Conservation (phyloP, 2,329 filamentous ascomycete species). For the Sporothrix pseudoabietina region DNA sequence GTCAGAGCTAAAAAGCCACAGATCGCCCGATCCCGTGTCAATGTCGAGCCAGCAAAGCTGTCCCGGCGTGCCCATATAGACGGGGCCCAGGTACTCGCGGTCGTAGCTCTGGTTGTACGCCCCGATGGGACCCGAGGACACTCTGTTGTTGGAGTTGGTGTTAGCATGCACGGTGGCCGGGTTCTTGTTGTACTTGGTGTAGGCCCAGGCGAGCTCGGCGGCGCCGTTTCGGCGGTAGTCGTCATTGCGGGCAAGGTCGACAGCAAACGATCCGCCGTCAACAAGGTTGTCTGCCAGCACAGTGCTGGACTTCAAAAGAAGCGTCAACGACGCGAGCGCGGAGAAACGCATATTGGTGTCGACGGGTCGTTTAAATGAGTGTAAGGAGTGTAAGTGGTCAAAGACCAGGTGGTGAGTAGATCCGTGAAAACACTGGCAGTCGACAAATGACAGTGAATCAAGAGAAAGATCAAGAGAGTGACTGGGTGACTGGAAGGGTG, state of each 20-base stretch:
- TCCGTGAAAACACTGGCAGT: background rate
- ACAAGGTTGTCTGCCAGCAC: background rate
- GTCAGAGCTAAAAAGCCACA: slow-evolving; percentile 62
- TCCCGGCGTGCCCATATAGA: slow-evolving; percentile 60
- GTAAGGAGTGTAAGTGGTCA: background rate
- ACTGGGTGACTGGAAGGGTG: background rate
- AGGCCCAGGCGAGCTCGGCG: slow-evolving; percentile 41
- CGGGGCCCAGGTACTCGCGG: slow-evolving; percentile 61
- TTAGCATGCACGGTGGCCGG: slow-evolving; percentile 36
- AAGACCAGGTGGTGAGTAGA: background rate
- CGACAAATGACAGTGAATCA: background rate
- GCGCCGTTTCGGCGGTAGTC: slow-evolving; percentile 42
- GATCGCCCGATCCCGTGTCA: slow-evolving; percentile 64
- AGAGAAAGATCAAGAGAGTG: too few relatives aligned
- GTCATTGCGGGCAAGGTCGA: slow-evolving; percentile 44
- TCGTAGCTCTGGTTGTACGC: slow-evolving; percentile 48
- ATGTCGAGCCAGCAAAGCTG: slow-evolving; percentile 67
- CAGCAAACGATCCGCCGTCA: slow-evolving; percentile 35
- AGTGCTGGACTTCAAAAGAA: slow-evolving; percentile 8
- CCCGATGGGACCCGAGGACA: slow-evolving; percentile 35
- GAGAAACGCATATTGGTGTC: background rate
- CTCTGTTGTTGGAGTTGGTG: slow-evolving; percentile 10
- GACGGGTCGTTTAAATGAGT: too few relatives aligned
- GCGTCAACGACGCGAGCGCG: slow-evolving; percentile 9
- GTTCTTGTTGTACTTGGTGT: slow-evolving; percentile 44